Conservation (phyloP, 2,329 filamentous ascomycete species). For the Neopestalotiopsis rosae region DNA sequence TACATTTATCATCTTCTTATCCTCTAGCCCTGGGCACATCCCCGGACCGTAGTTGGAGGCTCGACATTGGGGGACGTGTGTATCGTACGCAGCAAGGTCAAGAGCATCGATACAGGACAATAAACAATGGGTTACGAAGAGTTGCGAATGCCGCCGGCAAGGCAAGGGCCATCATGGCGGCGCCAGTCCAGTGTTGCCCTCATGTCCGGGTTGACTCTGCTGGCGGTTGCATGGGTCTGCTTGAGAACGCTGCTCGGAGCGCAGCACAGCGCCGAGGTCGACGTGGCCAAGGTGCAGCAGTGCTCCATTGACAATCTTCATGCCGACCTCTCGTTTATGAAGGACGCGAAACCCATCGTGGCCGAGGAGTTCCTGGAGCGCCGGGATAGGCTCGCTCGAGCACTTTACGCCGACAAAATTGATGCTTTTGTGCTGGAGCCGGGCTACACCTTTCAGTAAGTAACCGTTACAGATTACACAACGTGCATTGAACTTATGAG, state of each 20-base stretch:
- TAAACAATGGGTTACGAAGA: background rate
- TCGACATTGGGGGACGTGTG: background rate
- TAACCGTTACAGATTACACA: background rate
- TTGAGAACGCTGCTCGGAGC: background rate
- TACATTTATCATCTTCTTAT: background rate
- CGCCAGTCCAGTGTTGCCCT: background rate
- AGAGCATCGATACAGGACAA: background rate
- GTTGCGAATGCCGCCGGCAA: background rate
- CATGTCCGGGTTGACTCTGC: background rate
- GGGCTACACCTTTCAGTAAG: conserved; percentile 65
- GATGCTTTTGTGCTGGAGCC: conserved; percentile 69
- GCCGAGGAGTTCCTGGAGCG: conserved; percentile 59
- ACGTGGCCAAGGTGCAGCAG: conserved; percentile 27
- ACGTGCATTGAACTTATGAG: background rate
- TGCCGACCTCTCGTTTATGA: conserved; percentile 55
- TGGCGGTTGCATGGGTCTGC: background rate
- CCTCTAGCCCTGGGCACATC: background rate
- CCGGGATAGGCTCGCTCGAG: conserved; percentile 60
- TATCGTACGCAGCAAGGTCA: background rate
- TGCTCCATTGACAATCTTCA: conserved; percentile 61
- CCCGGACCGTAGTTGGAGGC: background rate
- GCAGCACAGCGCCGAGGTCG: background rate
- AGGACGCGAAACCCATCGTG: conserved; percentile 51
- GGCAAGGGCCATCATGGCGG: background rate
- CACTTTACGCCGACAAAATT: conserved; percentile 53